These are phyloP conservation scores for Saposhnikovia divaricata DNA, from an alignment of 129 eudicot species.

Conservation along the genomic window DNA sequence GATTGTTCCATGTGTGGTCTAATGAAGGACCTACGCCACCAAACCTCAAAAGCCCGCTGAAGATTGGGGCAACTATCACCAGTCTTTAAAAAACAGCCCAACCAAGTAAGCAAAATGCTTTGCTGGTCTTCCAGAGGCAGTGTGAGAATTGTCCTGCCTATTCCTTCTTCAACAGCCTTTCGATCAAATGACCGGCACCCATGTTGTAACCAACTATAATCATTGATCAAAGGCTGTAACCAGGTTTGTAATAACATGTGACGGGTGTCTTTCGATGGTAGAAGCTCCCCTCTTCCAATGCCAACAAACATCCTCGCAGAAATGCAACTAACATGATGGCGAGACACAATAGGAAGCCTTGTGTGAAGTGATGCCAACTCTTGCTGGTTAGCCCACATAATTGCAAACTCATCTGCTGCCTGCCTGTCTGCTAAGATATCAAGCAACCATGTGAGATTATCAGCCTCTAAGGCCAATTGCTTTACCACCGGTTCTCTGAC, in stretches of 20 bases:
- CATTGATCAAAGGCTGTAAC: slow-evolving; percentile 80
- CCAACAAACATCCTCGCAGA: slow-evolving; percentile 84
- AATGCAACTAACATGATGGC: slow-evolving; percentile 69
- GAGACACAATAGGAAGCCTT: slow-evolving; percentile 37
- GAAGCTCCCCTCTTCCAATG: slow-evolving; percentile 77
- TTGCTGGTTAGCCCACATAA: slow-evolving; percentile 74
- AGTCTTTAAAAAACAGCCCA: slow-evolving; percentile 61
- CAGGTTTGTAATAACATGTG: slow-evolving; percentile 60
- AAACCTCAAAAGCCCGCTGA: slow-evolving; percentile 89
- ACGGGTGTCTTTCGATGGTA: slow-evolving; percentile 73
- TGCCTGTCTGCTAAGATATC: slow-evolving; percentile 76
- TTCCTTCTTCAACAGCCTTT: slow-evolving; percentile 93
- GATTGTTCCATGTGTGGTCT: slow-evolving; percentile 62
- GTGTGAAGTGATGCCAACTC: slow-evolving; percentile 67
- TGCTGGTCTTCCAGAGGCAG: slow-evolving; percentile 97
- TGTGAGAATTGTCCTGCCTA: slow-evolving; percentile 85
- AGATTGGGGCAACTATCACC: slow-evolving; percentile 97
- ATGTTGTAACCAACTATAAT: slow-evolving; percentile 83
- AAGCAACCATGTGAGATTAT: slow-evolving; percentile 84
- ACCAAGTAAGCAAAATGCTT: slow-evolving; percentile 73
- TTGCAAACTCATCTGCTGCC: slow-evolving; percentile 77
- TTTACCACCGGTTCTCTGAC: slow-evolving; percentile 45
- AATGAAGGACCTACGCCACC: slow-evolving; percentile 97
- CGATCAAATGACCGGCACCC: slow-evolving; percentile 87
- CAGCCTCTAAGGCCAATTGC: slow-evolving; percentile 67